These are phyloP conservation scores for Leccinum broughii DNA, from an alignment of 768 basidiomycete genomes.

Conservation along the genomic window DNA sequence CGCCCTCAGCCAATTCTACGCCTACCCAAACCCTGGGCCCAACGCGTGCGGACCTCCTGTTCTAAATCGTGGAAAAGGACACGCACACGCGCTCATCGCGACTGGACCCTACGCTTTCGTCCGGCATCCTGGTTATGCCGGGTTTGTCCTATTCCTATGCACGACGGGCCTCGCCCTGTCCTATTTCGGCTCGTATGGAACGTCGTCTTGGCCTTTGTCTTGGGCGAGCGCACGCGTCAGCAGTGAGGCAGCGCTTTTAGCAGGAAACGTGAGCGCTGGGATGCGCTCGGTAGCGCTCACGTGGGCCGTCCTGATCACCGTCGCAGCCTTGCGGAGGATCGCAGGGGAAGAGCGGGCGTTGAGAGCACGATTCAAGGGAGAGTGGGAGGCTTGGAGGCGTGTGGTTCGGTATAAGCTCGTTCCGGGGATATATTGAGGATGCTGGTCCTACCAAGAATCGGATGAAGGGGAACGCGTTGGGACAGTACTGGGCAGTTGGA, in stretches of 20 bases:
- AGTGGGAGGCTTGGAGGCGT: constrained; percentile 39
- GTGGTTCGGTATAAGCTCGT: constrained; percentile 49
- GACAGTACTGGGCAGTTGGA: constrained; percentile 53
- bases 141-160: constrained; percentile 31
- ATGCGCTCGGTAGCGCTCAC: constrained; percentile 15
- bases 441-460: constrained; percentile 17
- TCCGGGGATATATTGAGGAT: constrained; percentile 44
- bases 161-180: constrained; percentile 16
- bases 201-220: neutral
- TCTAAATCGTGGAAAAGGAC: neutral
- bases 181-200: constrained; percentile 7
- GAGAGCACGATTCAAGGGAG: constrained; percentile 14
- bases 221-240: neutral
- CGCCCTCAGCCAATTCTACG: constrained; percentile 26
- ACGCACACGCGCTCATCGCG: constrained; percentile 29
- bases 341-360: constrained; percentile 14
- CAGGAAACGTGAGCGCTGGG: constrained; percentile 33
- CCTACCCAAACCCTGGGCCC: constrained; percentile 10
- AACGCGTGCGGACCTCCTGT: neutral
- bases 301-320: constrained; percentile 1
- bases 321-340: constrained; percentile 14
- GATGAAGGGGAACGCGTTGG: constrained; percentile 59
- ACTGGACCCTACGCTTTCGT: constrained; percentile 29
- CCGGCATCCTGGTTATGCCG: constrained; percentile 33
- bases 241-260: neutral